These are phyloP conservation scores for Coelastrella sp. DNA, from an alignment of 139 green algal genomes.

Conservation along the genomic window DNA sequence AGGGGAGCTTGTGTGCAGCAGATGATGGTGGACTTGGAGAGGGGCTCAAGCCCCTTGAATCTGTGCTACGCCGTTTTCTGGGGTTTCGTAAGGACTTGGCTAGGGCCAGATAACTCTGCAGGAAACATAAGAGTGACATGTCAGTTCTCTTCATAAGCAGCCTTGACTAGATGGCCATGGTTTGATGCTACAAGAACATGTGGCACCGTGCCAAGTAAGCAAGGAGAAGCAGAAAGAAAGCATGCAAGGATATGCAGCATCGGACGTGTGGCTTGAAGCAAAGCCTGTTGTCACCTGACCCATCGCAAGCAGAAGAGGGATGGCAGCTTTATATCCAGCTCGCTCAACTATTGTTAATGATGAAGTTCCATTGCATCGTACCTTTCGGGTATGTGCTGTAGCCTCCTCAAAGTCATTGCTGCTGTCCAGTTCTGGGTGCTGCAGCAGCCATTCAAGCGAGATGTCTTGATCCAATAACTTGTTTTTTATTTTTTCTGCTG, in stretches of 20 bases:
- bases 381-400: background rate
- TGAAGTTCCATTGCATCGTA: too few relatives aligned
- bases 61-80: slow-evolving; percentile 25
- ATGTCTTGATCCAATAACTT: slow-evolving; percentile 25
- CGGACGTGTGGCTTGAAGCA: background rate
- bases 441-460: slow-evolving; percentile 45
- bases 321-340: too few relatives aligned
- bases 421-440: slow-evolving; percentile 44
- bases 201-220: too few relatives aligned
- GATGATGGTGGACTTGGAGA: slow-evolving; percentile 8
- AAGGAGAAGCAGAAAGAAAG: too few relatives aligned
- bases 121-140: background rate
- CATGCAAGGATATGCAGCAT: background rate
- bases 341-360: too few relatives aligned
- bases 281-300: background rate
- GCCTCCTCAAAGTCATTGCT: slow-evolving; percentile 42
- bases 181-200: too few relatives aligned
- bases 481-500: slow-evolving; percentile 39
- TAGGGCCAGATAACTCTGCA: slow-evolving; percentile 6
- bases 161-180: too few relatives aligned
- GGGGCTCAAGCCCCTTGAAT: background rate
- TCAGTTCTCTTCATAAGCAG: background rate
- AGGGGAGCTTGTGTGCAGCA: too few relatives aligned
- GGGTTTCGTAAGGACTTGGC: background rate
- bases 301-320: background rate